phyloP scores from a whole-genome alignment of 2,329 filamentous ascomycete genomes.

The Botryotinia narcissicola region DNA sequence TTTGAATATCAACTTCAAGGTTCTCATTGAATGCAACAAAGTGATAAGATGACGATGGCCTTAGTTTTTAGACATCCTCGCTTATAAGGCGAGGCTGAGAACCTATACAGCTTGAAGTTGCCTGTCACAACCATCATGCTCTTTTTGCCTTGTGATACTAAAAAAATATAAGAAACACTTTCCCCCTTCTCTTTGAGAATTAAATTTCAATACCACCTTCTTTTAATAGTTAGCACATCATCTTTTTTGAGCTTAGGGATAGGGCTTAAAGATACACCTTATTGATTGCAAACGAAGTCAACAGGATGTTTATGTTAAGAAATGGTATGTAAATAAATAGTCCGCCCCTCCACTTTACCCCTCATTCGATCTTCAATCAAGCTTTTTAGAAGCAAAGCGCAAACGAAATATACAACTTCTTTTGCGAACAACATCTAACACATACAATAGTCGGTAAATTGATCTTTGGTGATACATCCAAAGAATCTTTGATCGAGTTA shows the following conservation, averaged over 20 bases:
- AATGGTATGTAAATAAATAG: slow-evolving; percentile 41
- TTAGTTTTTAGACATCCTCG: too few species aligned
- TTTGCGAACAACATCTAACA: slow-evolving; percentile 7
- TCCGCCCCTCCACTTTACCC: slow-evolving; percentile 9
- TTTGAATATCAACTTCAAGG: too few species aligned
- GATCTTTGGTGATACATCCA: slow-evolving; percentile 75
- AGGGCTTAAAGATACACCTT: neutral
- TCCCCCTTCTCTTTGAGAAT: neutral
- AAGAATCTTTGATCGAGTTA: slow-evolving; percentile 92
- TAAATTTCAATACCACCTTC: neutral
- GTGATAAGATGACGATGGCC: too few species aligned
- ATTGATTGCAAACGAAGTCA: slow-evolving; percentile 10
- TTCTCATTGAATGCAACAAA: too few species aligned
- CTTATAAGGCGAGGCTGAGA: neutral
- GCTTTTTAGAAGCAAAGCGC: neutral
- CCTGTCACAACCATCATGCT: neutral
- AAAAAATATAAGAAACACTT: neutral
- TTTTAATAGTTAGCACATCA: neutral
- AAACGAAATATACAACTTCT: neutral
- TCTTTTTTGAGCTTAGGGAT: neutral
- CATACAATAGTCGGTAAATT: slow-evolving; percentile 73
- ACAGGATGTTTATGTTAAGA: slow-evolving; percentile 45
- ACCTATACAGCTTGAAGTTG: neutral
- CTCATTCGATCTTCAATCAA: slow-evolving; percentile 20
- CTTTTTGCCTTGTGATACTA: neutral